A percentile compares a stretch with the other conserved stretches of the same genome.
Conservation (phyloP, 2,329 filamentous ascomycete genomes). For the Tolypocladium inflatum region DNA sequence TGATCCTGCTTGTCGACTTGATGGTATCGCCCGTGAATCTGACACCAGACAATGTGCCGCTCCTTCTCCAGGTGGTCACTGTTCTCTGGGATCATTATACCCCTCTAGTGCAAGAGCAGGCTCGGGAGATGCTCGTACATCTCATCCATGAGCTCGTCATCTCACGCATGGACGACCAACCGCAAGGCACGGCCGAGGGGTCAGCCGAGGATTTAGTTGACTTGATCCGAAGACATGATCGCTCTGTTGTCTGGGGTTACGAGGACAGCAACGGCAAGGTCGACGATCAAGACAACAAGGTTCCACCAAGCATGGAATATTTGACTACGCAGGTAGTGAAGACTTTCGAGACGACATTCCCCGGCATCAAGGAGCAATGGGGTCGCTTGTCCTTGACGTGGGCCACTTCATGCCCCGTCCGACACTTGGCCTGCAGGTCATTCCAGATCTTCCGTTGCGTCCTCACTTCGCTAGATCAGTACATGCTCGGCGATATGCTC, state of each 20-base stretch:
- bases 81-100: constrained; percentile 98
- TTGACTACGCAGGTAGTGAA: constrained; percentile 74
- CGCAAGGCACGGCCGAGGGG: constrained; percentile 51
- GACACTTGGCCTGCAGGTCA: constrained; percentile 89
- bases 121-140: constrained; percentile 95
- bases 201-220: constrained; percentile 85
- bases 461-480: constrained; percentile 77
- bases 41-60: constrained; percentile 67
- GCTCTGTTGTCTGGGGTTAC: constrained; percentile 84
- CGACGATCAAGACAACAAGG: constrained; percentile 64
- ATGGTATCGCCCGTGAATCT: constrained; percentile 89
- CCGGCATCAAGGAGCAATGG: constrained; percentile 85
- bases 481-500: constrained; percentile 96
- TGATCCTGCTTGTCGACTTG: constrained; percentile 89
- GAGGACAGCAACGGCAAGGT: constrained; percentile 81
- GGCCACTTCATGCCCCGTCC: constrained; percentile 93
- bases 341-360: constrained; percentile 77
- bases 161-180: constrained; percentile 61
- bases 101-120: constrained; percentile 88
- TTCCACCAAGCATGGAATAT: constrained; percentile 79
- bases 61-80: constrained; percentile 82
- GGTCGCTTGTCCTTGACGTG: constrained; percentile 82
- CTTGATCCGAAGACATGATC: constrained; percentile 72
- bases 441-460: constrained; percentile 97
- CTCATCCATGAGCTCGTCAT: constrained; percentile 94